Evolutionary conservation across 192 early-diverging fungal species (phyloP).

Genomic region (Backusella circina): DNA sequence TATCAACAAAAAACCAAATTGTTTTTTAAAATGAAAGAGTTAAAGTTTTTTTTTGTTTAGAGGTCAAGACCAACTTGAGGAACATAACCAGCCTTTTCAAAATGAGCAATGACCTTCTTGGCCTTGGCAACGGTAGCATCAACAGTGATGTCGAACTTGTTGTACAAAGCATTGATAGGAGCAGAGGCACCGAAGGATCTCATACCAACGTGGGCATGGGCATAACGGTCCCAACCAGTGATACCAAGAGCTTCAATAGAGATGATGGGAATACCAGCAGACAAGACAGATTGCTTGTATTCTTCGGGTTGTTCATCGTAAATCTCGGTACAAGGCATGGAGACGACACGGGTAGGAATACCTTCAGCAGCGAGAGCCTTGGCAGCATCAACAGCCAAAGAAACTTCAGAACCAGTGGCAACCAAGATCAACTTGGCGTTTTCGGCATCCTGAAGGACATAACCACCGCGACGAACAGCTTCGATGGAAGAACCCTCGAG

Average conservation of each 20-base stretch:
- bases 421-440: conserved; percentile 66
- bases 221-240: conserved; percentile 89
- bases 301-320: conserved; percentile 82
- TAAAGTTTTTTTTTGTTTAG: conserved; percentile 10
- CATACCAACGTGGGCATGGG: conserved; percentile 89
- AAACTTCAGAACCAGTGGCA: conserved; percentile 91
- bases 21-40: not conserved
- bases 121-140: conserved; percentile 73
- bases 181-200: conserved; percentile 88
- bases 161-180: conserved; percentile 79
- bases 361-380: conserved; percentile 59
- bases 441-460: conserved; percentile 69
- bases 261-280: conserved; percentile 74
- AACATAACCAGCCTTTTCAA: conserved; percentile 53
- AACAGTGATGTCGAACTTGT: conserved; percentile 81
- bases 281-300: conserved; percentile 82
- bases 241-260: conserved; percentile 86
- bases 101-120: conserved; percentile 75
- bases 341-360: conserved; percentile 80
- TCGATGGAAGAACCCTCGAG: conserved; percentile 82
- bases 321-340: conserved; percentile 89
- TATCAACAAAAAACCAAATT: not conserved
- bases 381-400: conserved; percentile 84
- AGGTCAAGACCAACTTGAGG: conserved; percentile 29
- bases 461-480: conserved; percentile 80